Evolutionary conservation across 2,329 filamentous ascomycete species (phyloP).

Genomic region (Penicillium corylophilum): DNA sequence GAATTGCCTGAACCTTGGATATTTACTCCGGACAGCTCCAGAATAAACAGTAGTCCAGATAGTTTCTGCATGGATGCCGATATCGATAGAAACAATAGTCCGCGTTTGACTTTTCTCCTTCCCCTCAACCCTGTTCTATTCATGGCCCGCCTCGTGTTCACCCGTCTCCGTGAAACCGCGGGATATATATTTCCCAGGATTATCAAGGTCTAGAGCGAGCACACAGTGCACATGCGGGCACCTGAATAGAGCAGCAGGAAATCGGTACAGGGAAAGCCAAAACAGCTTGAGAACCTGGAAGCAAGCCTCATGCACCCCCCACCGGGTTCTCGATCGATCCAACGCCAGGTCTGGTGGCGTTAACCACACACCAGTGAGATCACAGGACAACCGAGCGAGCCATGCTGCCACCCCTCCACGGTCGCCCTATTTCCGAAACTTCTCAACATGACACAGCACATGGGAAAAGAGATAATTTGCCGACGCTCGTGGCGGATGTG

Average conservation of each 20-base stretch:
- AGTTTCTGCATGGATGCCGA: too few relatives aligned
- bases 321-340: not conserved
- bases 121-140: not conserved
- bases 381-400: slow-evolving; percentile 12
- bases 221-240: too few relatives aligned
- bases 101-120: not conserved
- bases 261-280: not conserved
- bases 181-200: slow-evolving; percentile 1
- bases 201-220: not conserved
- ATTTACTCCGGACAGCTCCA: too few relatives aligned
- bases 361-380: slow-evolving; percentile 18
- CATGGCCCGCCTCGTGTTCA: not conserved
- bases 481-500: not conserved
- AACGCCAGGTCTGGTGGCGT: slow-evolving; percentile 8
- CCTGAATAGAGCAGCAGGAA: too few relatives aligned
- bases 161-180: not conserved
- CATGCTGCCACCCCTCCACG: slow-evolving; percentile 3
- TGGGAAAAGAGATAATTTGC: not conserved
- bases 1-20: not conserved
- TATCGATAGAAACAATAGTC: not conserved
- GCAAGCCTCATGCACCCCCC: not conserved
- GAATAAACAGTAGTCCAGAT: too few relatives aligned
- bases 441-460: slow-evolving; percentile 10
- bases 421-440: not conserved
- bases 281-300: not conserved